Base-by-base conservation (phyloP, 768 basidiomycete species). In the Tulasnella calospora region DNA sequence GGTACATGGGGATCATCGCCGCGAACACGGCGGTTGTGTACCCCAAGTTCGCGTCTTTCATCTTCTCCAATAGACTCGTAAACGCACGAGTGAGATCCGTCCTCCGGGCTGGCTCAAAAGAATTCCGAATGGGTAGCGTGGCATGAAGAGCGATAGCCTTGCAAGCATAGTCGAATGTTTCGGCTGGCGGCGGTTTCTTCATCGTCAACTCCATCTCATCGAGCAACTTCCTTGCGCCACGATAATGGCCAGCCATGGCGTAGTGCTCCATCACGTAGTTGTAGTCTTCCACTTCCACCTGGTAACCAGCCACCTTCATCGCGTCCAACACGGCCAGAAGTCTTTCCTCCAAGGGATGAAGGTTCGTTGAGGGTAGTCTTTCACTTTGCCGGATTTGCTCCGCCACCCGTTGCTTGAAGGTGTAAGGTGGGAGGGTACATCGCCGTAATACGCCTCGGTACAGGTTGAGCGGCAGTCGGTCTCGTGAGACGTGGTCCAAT, bases 231-330 rank as follows among this genome's bases (percentile, higher is more conserved):
- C 88, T 85, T 36, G 88, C 87, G 13, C 91, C 92, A 30, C 85
- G 81, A 81, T 89, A 86, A 81, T 94, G 88, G n/a, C 93, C 94
- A 4, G 90, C 89, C 0, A 90, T 89, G 44, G 93, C 91, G 79
- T 93, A 93, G 79, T 93, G 92, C 79, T 89, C 87, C 73, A 95
- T 83, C 79, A 95, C 85, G 81, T 90, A 91, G 82, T 94, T 88
- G 83, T 92, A 95, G 83, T 95, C 94, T 2, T 90, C 88, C 74
- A 91, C 78, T 17, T 82, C 81, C 17, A 84, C 88, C 78, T 83
- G 82, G 77, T 82, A 81, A 3, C 89, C 90, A 17, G 88, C 82
- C 51, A 86, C 85, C 75, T 89, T 89, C 33, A 94, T 94, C 83
- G 92, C 92, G 74, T 87, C 87, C 79, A 95, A 88, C 82, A 95